Evolutionary conservation across 257 asterid species (phyloP).

Genomic region (Plectranthus barbatus): DNA sequence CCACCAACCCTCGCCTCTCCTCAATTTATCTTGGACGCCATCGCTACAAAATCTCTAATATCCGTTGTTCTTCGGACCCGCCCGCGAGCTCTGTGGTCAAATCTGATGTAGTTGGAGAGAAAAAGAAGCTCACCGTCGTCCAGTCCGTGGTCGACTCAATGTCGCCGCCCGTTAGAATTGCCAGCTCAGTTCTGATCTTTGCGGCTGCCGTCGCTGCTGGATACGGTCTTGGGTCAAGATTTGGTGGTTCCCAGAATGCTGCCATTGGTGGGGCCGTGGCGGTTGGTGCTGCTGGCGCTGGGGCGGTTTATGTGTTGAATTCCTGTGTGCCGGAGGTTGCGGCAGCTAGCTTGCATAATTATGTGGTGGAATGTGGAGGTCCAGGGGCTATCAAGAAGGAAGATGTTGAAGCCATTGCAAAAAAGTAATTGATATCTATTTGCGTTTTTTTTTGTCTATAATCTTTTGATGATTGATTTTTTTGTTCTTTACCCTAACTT

Average conservation of each 20-base stretch:
- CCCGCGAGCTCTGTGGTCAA: conserved; percentile 24
- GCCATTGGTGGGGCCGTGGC: conserved; percentile 79
- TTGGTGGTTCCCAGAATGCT: conserved; percentile 68
- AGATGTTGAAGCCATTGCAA: conserved; percentile 72
- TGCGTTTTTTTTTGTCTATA: background rate
- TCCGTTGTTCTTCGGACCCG: conserved; percentile 25
- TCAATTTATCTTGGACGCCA: conserved; percentile 24
- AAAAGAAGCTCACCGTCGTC: conserved; percentile 50
- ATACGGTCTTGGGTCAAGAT: conserved; percentile 64
- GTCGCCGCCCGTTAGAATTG: conserved; percentile 74
- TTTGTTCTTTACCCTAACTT: background rate
- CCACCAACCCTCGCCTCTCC: conserved; percentile 27
- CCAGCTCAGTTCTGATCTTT: conserved; percentile 59
- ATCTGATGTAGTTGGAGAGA: conserved; percentile 62
- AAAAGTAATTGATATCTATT: conserved; percentile 27
- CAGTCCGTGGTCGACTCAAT: conserved; percentile 64
- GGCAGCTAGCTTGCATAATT: conserved; percentile 75
- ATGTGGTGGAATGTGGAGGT: conserved; percentile 65
- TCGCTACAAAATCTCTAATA: conserved; percentile 28
- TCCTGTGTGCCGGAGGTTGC: conserved; percentile 88
- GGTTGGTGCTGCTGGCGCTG: conserved; percentile 86
- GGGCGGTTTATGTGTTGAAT: conserved; percentile 75
- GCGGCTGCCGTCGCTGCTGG: conserved; percentile 82
- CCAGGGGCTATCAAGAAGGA: conserved; percentile 72
- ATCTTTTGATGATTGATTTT: background rate